A percentile compares a stretch with the other conserved stretches of the same genome.
Evolutionary conservation across 768 basidiomycete species (phyloP).

Genomic region (Gymnopilus dilepis): DNA sequence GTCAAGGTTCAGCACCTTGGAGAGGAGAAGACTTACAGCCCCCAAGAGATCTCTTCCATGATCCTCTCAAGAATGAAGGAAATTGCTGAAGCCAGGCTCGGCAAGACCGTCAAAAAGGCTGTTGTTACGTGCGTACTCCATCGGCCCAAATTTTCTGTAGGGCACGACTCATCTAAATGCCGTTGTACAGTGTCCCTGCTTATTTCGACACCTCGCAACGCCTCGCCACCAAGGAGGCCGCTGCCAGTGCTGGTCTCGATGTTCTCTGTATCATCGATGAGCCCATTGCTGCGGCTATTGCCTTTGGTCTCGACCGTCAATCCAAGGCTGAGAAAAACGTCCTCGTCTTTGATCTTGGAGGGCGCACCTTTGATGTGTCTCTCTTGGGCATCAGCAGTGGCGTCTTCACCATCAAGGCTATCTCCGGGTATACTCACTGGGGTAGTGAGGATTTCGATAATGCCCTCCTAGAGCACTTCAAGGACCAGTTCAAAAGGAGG

Average conservation of each 20-base stretch:
- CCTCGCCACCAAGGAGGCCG: constrained; percentile 98
- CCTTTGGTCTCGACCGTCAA: constrained; percentile 97
- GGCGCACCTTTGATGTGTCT: constrained; percentile 99
- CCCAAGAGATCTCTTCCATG: constrained; percentile 99
- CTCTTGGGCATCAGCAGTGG: constrained; percentile 97
- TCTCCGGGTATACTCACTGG: constrained; percentile 98
- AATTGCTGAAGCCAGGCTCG: constrained; percentile 98
- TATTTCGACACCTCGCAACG: constrained; percentile 99
- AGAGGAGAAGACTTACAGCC: constrained; percentile 96
- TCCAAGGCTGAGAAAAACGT: constrained; percentile 96
- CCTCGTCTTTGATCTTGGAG: constrained; percentile 98
- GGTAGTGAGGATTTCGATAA: constrained; percentile 99
- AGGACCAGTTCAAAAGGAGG: constrained; percentile 99
- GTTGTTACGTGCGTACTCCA: constrained; percentile 85
- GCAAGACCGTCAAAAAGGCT: constrained; percentile 98
- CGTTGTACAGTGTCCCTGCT: constrained; percentile 79
- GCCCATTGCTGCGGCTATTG: constrained; percentile 98
- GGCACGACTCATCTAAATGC: constrained; percentile 2
- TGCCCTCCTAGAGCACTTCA: constrained; percentile 97
- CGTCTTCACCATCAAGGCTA: constrained; percentile 99
- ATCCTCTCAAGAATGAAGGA: constrained; percentile 99
- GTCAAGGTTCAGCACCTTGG: constrained; percentile 96
- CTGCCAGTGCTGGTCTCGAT: constrained; percentile 96
- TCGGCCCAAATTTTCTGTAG: constrained; percentile 2
- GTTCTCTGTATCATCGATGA: constrained; percentile 99